Evolutionary conservation across 2,329 filamentous ascomycete genomes (phyloP).

Genomic region (Chaetomiaceae sp.): DNA sequence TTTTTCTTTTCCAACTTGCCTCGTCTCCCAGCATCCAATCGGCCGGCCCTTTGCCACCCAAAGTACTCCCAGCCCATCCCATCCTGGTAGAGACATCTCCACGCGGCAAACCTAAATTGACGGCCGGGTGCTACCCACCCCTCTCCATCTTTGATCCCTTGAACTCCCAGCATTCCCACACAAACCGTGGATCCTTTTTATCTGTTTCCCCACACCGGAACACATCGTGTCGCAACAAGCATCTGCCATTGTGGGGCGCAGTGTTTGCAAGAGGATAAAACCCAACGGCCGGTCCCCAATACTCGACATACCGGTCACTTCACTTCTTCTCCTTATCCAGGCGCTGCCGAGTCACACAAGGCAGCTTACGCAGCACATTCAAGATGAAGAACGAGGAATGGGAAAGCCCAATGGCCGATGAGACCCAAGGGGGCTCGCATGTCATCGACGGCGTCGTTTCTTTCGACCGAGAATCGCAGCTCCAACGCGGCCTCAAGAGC

Average conservation of each 20-base stretch:
- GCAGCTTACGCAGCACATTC: not conserved
- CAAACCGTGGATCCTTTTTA: not conserved
- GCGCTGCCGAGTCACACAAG: not conserved
- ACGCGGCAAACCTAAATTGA: not conserved
- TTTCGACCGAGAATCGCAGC: slow-evolving; percentile 33
- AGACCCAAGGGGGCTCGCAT: slow-evolving; percentile 10
- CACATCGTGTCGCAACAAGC: not conserved
- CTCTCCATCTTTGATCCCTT: not conserved
- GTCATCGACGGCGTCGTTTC: slow-evolving; percentile 22
- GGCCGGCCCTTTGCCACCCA: not conserved
- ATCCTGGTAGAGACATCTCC: too few relatives aligned
- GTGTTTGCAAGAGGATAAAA: slow-evolving; percentile 2
- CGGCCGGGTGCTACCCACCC: not conserved
- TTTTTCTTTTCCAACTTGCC: not conserved
- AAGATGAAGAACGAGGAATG: slow-evolving; percentile 17
- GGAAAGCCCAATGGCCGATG: slow-evolving; percentile 16
- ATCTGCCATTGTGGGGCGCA: slow-evolving; percentile 1
- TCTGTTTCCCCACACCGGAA: not conserved
- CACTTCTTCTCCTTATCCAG: not conserved
- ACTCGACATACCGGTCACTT: not conserved
- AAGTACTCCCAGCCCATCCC: not conserved
- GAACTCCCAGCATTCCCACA: slow-evolving; percentile 5
- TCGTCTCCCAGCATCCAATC: not conserved
- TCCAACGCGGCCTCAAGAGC: slow-evolving; percentile 55
- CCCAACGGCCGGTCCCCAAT: not conserved